These are phyloP conservation scores for Solanum sparsipilum DNA, from an alignment of 257 asterid species.

Conservation along the genomic window DNA sequence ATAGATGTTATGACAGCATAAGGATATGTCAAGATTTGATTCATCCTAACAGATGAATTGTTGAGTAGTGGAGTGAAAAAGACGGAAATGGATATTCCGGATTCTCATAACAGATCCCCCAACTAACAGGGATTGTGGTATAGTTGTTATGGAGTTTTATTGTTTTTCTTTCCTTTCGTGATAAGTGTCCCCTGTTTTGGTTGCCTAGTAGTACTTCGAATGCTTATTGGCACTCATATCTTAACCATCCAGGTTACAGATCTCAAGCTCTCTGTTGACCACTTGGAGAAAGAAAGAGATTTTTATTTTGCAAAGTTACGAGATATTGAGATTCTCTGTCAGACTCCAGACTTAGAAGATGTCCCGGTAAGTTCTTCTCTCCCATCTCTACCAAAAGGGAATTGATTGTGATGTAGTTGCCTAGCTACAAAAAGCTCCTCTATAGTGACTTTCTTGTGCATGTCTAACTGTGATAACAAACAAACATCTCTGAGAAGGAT, in stretches of 20 bases:
- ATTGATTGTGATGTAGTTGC: not conserved
- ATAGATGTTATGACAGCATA: not conserved
- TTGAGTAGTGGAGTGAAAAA: not conserved
- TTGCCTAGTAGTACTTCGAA: not conserved
- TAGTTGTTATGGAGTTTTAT: not conserved
- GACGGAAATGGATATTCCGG: not conserved
- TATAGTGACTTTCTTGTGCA: not conserved
- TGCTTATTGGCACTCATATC: not conserved
- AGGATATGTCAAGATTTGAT: not conserved
- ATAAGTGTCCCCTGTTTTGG: not conserved
- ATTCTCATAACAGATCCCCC: not conserved
- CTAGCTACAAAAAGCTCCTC: not conserved
- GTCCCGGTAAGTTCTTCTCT: constrained; percentile 34
- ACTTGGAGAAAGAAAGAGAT: constrained; percentile 86
- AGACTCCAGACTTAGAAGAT: constrained; percentile 48
- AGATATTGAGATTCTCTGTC: constrained; percentile 81
- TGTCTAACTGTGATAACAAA: not conserved
- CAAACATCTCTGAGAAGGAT: not conserved
- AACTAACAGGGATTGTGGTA: not conserved
- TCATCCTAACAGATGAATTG: not conserved
- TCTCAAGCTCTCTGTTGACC: constrained; percentile 64
- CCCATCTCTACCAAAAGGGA: not conserved
- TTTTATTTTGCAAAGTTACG: constrained; percentile 77
- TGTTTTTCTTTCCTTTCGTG: not conserved
- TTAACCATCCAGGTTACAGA: constrained; percentile 42